These are phyloP conservation scores for Aspergillus intermedius DNA, from an alignment of 2,329 filamentous ascomycete species.

Conservation along the genomic window DNA sequence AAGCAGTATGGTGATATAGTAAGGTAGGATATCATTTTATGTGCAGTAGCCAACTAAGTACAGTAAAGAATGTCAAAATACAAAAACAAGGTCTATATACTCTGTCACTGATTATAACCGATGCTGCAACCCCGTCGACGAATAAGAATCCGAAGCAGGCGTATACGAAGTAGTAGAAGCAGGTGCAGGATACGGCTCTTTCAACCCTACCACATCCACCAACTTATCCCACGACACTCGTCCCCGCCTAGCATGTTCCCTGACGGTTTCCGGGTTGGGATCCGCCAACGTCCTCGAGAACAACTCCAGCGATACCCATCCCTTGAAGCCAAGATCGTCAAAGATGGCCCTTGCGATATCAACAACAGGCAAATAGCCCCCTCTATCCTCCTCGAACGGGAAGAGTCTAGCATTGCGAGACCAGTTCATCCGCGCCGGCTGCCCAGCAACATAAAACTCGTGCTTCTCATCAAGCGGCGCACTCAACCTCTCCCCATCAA, in stretches of 20 bases:
- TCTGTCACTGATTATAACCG: slow-evolving; percentile 7
- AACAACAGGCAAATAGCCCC: slow-evolving; percentile 62
- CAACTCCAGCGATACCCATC: slow-evolving; percentile 66
- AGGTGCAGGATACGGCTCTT: not conserved
- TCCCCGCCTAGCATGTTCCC: slow-evolving; percentile 49
- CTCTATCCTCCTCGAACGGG: slow-evolving; percentile 55
- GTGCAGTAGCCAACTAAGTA: too few species aligned
- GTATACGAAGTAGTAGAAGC: too few species aligned
- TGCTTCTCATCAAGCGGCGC: slow-evolving; percentile 54
- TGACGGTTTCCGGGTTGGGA: slow-evolving; percentile 46
- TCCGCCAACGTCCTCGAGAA: slow-evolving; percentile 58
- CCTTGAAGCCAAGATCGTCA: slow-evolving; percentile 52
- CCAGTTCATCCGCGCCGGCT: slow-evolving; percentile 68
- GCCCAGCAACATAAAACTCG: slow-evolving; percentile 51
- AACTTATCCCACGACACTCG: slow-evolving; percentile 48
- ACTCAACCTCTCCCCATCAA: slow-evolving; percentile 61
- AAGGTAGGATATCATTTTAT: too few species aligned
- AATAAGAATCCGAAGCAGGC: too few species aligned
- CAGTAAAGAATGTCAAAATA: too few species aligned
- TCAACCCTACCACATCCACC: slow-evolving; percentile 13
- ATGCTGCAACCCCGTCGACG: slow-evolving; percentile 7
- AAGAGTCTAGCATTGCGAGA: slow-evolving; percentile 67
- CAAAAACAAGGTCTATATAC: too few species aligned
- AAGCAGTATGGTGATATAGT: too few species aligned
- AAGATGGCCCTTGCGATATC: slow-evolving; percentile 58